Evolutionary conservation across 2,329 filamentous ascomycete species (phyloP).

Genomic region (Pestalotiopsis sp.): DNA sequence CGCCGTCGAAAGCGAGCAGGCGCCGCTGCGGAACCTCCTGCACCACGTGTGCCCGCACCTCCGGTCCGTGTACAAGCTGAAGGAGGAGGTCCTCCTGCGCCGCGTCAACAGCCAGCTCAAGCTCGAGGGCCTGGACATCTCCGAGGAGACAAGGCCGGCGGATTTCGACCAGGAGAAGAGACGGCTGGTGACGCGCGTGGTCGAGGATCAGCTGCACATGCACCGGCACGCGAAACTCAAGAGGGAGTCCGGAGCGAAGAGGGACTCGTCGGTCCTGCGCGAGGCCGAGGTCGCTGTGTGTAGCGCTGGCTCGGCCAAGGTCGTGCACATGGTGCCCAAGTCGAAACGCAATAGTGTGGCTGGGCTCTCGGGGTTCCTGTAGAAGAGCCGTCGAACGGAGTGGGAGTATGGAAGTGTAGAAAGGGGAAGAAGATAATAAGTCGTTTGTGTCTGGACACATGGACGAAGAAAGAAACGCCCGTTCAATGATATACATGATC

Average conservation of each 20-base stretch:
- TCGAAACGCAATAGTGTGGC: neutral
- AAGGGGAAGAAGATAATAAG: too few relatives aligned
- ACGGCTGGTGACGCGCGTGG: neutral
- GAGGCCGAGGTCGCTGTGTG: neutral
- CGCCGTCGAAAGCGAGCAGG: neutral
- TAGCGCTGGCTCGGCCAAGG: neutral
- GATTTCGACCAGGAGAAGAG: neutral
- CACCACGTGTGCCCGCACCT: conserved; percentile 1
- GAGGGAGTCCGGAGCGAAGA: neutral
- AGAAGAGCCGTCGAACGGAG: too few relatives aligned
- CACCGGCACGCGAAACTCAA: neutral
- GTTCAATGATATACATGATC: too few relatives aligned
- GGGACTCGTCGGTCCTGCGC: neutral
- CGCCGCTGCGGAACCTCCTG: neutral
- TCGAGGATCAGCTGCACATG: neutral
- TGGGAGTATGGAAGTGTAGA: too few relatives aligned
- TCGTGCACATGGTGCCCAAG: neutral
- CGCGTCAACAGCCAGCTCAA: neutral
- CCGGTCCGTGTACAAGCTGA: neutral
- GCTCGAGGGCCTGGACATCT: neutral
- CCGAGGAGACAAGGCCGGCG: neutral
- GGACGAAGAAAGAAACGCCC: too few relatives aligned
- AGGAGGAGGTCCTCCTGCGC: neutral
- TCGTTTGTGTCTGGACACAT: too few relatives aligned
- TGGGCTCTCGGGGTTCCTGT: too few relatives aligned